Conservation (phyloP, 768 basidiomycete genomes). For the Rhizopogon roseolus region DNA sequence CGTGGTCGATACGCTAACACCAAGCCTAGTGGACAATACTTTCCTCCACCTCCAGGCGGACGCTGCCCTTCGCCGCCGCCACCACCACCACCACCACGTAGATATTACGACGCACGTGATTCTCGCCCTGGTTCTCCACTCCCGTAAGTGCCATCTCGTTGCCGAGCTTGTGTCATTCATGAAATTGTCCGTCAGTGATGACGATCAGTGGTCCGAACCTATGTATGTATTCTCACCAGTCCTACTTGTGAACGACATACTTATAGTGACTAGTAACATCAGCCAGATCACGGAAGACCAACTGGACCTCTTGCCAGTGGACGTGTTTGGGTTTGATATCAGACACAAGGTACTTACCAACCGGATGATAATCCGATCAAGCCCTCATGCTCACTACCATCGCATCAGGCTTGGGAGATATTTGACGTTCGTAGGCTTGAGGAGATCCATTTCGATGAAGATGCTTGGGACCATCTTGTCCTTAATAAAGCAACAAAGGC, state of each 20-base stretch:
- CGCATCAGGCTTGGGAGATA: slow-evolving; percentile 39
- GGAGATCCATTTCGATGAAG: slow-evolving; percentile 51
- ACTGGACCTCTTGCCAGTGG: slow-evolving; percentile 48
- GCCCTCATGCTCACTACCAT: not conserved
- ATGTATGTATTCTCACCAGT: not conserved
- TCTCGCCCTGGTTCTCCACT: not conserved
- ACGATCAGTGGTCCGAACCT: not conserved
- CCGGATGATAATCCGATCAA: not conserved
- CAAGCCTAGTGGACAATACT: not conserved
- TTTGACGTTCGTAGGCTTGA: slow-evolving; percentile 52
- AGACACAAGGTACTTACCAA: slow-evolving; percentile 35
- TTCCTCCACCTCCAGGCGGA: too few species aligned
- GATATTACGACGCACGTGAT: rapidly evolving
- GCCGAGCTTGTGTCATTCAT: not conserved
- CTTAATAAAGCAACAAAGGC: slow-evolving; percentile 49
- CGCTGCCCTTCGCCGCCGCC: not conserved
- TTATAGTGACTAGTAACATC: not conserved
- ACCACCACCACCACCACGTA: not conserved
- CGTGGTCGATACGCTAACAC: not conserved
- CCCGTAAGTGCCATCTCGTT: not conserved
- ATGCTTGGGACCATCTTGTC: slow-evolving; percentile 57
- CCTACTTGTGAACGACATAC: not conserved
- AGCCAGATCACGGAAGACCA: slow-evolving; percentile 46
- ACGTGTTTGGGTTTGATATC: slow-evolving; percentile 61
- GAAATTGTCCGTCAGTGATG: not conserved